Base-by-base conservation (phyloP, 2,329 filamentous ascomycete genomes). In the Fusarium marasasianum region DNA sequence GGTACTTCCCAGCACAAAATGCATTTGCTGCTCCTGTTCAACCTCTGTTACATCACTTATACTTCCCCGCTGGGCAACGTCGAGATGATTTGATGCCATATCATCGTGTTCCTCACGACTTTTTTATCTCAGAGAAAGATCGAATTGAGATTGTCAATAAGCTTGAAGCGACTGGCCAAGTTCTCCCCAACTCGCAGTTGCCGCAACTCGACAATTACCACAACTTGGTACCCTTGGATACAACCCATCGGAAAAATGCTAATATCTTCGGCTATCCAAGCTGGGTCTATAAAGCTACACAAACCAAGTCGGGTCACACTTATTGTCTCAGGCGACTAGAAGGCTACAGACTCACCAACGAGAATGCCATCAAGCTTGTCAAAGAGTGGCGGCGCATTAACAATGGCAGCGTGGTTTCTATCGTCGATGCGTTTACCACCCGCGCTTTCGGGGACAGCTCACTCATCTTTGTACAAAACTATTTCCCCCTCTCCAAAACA, bases 271-370 rank as follows among this genome's bases (percentile, higher is more conserved):
- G 95, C 35, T 97, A 94, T 79, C 91, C 92, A 11, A 98, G 93
- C 77, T 98, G 95, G 94, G 90, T 98, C 2, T 99, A 98, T 85
- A 98, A 98, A 84, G 96, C 95, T 14, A 91, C 92, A 31, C 97
- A 94, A 12, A 92, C 90, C 81, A 96, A 96, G 80, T 96, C 96
- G 77, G 96, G 95, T 17, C 92, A 93, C 74, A 91, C 92, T n/a
- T 98, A 97, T 82, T 94, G 92, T 65, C 86, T 99, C 53, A 90
- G 96, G 72, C 89, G 96, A 71, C 88, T 99, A 29, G 95, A 98
- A 87, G 93, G 94, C 55, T 98, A 95, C 80, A 92, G 94, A 17
- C 84, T 98, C 57, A 96, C 93, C 20, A 97, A 95, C 78, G 95
- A 97, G 78, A 92, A 94, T 76, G 94, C 95, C 8, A 97, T 98